Base-by-base conservation (phyloP, 768 basidiomycete genomes). In the Lactarius evosmus region DNA sequence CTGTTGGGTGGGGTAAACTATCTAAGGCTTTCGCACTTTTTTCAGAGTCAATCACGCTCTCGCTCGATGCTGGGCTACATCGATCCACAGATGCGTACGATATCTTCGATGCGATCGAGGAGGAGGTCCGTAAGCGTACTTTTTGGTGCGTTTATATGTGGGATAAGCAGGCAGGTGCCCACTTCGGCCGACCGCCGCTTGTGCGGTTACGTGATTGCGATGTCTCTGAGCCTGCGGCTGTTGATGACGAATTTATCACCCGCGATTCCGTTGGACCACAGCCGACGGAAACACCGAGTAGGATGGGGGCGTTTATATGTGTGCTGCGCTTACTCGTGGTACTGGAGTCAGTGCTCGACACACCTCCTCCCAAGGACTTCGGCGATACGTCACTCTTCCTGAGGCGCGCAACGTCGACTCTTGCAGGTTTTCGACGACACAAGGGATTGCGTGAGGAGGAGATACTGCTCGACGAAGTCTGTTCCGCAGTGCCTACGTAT, bases 71-170 rank as follows among this genome's bases (percentile, higher is more conserved):
- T 6, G 94, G 94, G 1, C 78, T 96, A 29, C 94, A 97, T 74
- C 88, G 94, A 57, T 89, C 86, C 44, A 87, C 90, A 0, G 92
- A 94, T 67, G 86, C 85, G 16, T 92, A 92, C 71, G 88, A 91
- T 71, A 80, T 91, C 57, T 96, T 97, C 73, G 88, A 94, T 75
- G 83, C 89, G 9, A 88, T 95, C 67, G 94, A 95, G 73, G 89
- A 91, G 65, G 93, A 96, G 73, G 86, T 94, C 32, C 84, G 95
- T 62, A 96, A 95, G 75, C 86, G 94, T 69, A 96, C 95, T 0
- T 97, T 97, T 74, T 97, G 94, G 93, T 92, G 92, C 63, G 92
- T 95, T 30, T 97, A 96, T 75, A 82, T 92, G 56, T 96, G 95
- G 95, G 95, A 97, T 76, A 96, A 97, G 76, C 94, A 95, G 71